Evolutionary conservation across 2,329 filamentous ascomycete genomes (phyloP), one percentile per base, ranked within the genome.

Genomic region (Chrysoporthe austroafricana): DNA sequence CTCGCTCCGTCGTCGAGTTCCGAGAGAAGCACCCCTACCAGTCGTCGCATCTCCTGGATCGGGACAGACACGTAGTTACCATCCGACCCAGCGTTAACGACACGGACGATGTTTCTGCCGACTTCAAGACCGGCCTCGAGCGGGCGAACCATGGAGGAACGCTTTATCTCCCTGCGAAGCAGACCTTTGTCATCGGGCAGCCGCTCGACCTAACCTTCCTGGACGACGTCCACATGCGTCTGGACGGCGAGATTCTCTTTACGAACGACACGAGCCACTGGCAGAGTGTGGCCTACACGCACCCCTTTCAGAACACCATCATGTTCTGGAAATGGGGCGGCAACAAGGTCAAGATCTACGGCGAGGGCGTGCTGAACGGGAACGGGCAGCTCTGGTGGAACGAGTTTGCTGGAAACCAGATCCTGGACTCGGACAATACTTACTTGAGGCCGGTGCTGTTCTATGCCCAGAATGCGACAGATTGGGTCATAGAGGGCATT

Each of bases 321-420:
- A 86, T 86, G 66, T 89, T 89, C 73, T 89, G 86, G 84, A 85
- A 87, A 62, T 90, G 86, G 86, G 86, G 87, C 66, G 87, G 88
- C 13, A 82, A 85, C 70, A 79, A 88, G 70, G 86, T 90, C 74
- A 85, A 83, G 70, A 87, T 90, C 71, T 86, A 82, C 66, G 88
- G 88, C 56, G 79, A 82, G 14, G 82, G 87, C 56, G 78, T 83
- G 16, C 78, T 89, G 56, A 85, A 89, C 66, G 86, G 84, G 0
- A 86, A 88, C 69, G 87, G 78, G 2, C 79, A 81, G 73, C 71
- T 76, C 6, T 81, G 79, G 79, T 81, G 79, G 79, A 77, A 81
- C 26, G 69, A 70, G 62, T 70, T 70, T 26, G 54, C 66, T 9
- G 69, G 57, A 4, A 9, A 13, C 21, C 67, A 66, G 67, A 84